These are phyloP conservation scores for Parachaetomium inaequale DNA, from an alignment of 495 filamentous ascomycete species.

Conservation along the genomic window DNA sequence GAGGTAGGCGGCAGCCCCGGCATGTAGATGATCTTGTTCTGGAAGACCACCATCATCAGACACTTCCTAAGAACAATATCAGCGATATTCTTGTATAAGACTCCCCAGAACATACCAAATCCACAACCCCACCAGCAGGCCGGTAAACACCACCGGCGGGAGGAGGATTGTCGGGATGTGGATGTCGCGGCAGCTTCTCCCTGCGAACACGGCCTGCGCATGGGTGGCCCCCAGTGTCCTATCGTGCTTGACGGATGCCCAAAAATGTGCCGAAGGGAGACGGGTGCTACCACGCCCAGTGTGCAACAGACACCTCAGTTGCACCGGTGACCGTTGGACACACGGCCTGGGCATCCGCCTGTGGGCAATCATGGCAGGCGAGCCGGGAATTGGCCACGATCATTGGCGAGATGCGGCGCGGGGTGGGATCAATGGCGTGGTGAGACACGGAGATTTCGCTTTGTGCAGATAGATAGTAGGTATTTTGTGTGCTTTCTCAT, in stretches of 20 bases:
- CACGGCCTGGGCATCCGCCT: not conserved
- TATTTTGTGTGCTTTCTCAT: constrained; percentile 24
- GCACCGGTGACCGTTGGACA: constrained; percentile 10
- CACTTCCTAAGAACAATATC: constrained; percentile 52
- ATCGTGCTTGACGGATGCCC: constrained; percentile 11
- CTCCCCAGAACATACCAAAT: constrained; percentile 40
- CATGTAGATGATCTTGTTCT: constrained; percentile 84
- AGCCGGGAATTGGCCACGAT: constrained; percentile 11
- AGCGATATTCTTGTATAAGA: not conserved
- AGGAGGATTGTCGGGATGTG: constrained; percentile 55
- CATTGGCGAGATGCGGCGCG: constrained; percentile 18
- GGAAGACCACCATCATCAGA: constrained; percentile 72
- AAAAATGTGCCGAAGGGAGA: constrained; percentile 10
- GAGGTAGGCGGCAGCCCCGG: constrained; percentile 63
- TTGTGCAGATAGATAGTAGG: constrained; percentile 10
- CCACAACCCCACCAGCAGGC: constrained; percentile 65
- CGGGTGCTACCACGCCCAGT: constrained; percentile 9
- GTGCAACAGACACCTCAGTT: constrained; percentile 14
- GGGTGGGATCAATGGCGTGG: constrained; percentile 18
- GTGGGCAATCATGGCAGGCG: constrained; percentile 10
- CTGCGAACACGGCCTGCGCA: not conserved
- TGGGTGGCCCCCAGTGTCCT: not conserved
- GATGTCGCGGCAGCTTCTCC: constrained; percentile 22
- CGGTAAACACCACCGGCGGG: constrained; percentile 63
- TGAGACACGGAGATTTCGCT: constrained; percentile 16